These are phyloP conservation scores for Venturia nashicola DNA, from an alignment of 2,329 filamentous ascomycete species.

Conservation along the genomic window DNA sequence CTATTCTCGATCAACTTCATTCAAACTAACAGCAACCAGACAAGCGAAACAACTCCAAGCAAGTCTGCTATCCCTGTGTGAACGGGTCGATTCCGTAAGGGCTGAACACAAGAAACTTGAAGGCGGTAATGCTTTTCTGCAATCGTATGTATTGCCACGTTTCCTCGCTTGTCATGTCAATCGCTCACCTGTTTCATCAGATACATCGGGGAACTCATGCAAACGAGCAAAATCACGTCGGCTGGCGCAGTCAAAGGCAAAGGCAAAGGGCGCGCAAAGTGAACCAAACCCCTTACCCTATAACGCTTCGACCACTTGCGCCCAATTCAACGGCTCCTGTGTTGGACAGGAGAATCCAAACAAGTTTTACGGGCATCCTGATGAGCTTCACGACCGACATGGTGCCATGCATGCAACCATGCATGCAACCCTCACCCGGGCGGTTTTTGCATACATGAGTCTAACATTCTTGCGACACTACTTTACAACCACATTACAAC, in stretches of 20 bases:
- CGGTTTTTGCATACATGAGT: background rate
- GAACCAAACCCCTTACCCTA: background rate
- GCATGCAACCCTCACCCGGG: background rate
- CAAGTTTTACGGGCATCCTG: background rate
- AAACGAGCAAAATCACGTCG: conserved; percentile 50
- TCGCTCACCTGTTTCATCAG: conserved; percentile 32
- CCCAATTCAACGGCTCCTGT: background rate
- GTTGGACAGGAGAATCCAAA: background rate
- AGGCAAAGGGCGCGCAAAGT: conserved; percentile 11
- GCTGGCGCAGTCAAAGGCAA: conserved; percentile 40
- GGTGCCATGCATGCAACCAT: background rate
- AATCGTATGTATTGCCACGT: conserved; percentile 37
- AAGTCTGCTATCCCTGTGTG: conserved; percentile 77
- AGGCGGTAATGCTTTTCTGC: conserved; percentile 90
- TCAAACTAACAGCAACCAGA: conserved; percentile 33
- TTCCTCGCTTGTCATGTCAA: background rate
- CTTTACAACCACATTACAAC: background rate
- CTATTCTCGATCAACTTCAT: background rate
- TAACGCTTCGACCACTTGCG: background rate
- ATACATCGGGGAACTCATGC: conserved; percentile 94
- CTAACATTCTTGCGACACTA: background rate
- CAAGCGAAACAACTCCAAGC: conserved; percentile 84
- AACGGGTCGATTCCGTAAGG: conserved; percentile 87
- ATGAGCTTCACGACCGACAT: background rate
- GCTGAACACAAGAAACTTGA: conserved; percentile 94